phyloP scores from a whole-genome alignment of 345 rosid genomes.

The Erucastrum elatum region DNA sequence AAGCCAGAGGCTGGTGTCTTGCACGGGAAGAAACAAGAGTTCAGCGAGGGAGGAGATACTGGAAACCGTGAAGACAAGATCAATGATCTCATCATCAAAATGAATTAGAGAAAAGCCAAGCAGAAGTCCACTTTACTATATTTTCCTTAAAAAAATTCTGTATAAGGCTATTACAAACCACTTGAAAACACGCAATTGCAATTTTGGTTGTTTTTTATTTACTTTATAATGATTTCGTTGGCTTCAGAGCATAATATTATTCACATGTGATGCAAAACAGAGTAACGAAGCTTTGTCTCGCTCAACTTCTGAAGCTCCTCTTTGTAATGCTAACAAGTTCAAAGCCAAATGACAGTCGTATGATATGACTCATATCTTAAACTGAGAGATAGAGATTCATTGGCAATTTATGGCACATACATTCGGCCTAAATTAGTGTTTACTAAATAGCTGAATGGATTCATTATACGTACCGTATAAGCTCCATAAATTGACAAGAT shows the following conservation, averaged over 20 bases:
- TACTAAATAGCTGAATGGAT: no score
- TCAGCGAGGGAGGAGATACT: slow-evolving; percentile 81
- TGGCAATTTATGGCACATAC: no score
- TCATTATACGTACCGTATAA: no score
- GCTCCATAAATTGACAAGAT: no score
- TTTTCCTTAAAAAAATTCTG: not conserved
- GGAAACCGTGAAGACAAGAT: slow-evolving; percentile 81
- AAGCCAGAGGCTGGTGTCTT: slow-evolving; percentile 70
- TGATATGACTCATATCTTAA: no score
- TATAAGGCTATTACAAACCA: not conserved
- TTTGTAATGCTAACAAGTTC: no score
- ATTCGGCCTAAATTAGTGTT: no score
- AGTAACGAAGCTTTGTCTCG: not conserved
- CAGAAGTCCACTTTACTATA: not conserved
- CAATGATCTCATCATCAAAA: slow-evolving; percentile 68
- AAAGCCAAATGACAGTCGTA: no score
- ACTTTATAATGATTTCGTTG: not conserved
- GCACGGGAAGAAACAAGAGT: slow-evolving; percentile 59
- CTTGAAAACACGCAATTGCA: not conserved
- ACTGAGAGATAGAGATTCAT: no score
- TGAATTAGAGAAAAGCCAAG: slow-evolving; percentile 53
- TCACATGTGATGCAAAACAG: not conserved
- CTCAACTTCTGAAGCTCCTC: no score
- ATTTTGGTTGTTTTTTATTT: not conserved
- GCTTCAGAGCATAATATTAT: not conserved